Evolutionary conservation across 2,329 filamentous ascomycete genomes (phyloP).

Genomic region (Claviceps sp.): DNA sequence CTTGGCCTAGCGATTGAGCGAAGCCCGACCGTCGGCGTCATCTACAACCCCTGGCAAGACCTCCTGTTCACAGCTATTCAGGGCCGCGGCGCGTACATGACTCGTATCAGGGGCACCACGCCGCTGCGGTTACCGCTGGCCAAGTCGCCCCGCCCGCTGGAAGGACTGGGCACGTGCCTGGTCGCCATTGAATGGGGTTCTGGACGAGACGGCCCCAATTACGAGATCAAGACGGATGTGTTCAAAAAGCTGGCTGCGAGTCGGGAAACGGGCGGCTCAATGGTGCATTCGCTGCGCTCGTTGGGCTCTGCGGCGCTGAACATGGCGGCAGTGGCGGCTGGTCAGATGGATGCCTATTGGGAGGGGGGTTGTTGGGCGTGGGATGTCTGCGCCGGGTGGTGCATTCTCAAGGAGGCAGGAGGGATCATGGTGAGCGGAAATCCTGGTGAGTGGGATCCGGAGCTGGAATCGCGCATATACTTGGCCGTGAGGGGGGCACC

Average conservation of each 20-base stretch:
- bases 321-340: constrained; percentile 57
- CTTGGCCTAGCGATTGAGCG: constrained; percentile 56
- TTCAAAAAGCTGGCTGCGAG: constrained; percentile 47
- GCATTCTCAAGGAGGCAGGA: constrained; percentile 60
- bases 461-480: constrained; percentile 46
- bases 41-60: constrained; percentile 68
- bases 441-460: constrained; percentile 55
- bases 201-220: constrained; percentile 56
- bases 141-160: constrained; percentile 39
- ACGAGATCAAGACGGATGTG: constrained; percentile 51
- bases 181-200: constrained; percentile 64
- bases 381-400: constrained; percentile 76
- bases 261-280: constrained; percentile 51
- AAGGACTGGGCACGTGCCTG: constrained; percentile 47
- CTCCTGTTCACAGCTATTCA: constrained; percentile 55
- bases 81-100: constrained; percentile 52
- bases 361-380: constrained; percentile 76
- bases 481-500: constrained; percentile 49
- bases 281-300: constrained; percentile 63
- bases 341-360: constrained; percentile 64
- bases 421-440: constrained; percentile 62
- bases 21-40: constrained; percentile 53
- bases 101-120: constrained; percentile 27
- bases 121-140: constrained; percentile 27
- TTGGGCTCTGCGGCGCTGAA: constrained; percentile 65